Evolutionary conservation across 176 grass and related monocot species (phyloP).

Genomic region (Saccharum spontaneum): DNA sequence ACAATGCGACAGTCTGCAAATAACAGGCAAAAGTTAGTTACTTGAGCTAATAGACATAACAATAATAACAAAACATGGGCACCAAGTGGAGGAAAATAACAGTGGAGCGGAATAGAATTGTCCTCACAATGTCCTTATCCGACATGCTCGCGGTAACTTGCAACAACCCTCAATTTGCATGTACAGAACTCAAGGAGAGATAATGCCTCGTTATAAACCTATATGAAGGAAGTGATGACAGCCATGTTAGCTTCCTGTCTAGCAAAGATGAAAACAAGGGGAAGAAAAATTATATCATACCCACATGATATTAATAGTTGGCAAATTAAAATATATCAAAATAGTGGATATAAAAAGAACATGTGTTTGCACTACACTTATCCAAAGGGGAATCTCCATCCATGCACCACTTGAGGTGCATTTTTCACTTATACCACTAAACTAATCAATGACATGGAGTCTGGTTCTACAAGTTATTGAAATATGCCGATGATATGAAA

Average conservation of each 20-base stretch:
- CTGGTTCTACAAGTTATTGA: not conserved
- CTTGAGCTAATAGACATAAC: too few relatives aligned
- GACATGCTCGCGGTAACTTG: constrained; percentile 78
- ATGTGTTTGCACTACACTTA: constrained; percentile 12
- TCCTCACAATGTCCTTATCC: constrained; percentile 70
- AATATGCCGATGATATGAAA: not conserved
- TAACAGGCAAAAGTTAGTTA: too few relatives aligned
- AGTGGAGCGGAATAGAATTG: constrained; percentile 5
- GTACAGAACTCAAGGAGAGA: too few relatives aligned
- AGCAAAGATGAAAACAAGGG: not conserved
- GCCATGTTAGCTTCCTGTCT: not conserved
- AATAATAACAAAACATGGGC: too few relatives aligned
- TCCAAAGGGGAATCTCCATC: not conserved
- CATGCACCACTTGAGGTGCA: not conserved
- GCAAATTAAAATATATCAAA: not conserved
- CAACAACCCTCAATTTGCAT: constrained; percentile 63
- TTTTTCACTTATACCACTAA: not conserved
- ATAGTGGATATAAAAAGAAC: not conserved
- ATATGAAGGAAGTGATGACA: too few relatives aligned
- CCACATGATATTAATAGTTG: not conserved
- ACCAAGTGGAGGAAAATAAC: not conserved
- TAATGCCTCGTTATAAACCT: too few relatives aligned
- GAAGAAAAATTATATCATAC: not conserved
- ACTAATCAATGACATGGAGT: not conserved
- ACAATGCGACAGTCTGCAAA: too few relatives aligned